Evolutionary conservation across 129 eudicot genomes (phyloP).

Genomic region (Chrysanthemum makinoi): DNA sequence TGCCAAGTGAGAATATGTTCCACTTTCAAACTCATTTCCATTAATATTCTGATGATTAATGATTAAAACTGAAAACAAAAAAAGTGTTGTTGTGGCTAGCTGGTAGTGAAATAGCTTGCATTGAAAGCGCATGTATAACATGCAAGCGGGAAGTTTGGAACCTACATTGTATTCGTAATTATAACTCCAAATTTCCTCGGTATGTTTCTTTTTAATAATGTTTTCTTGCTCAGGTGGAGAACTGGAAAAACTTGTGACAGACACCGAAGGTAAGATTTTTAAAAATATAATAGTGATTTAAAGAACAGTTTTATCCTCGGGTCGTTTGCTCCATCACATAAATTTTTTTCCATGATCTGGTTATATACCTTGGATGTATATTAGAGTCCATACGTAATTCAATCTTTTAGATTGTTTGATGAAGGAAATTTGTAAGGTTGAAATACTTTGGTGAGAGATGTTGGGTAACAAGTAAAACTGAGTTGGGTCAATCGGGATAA

Average conservation of each 20-base stretch:
- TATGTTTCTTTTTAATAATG: constrained; percentile 12
- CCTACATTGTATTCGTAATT: background rate
- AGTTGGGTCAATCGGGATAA: too few species aligned
- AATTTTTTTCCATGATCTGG: too few species aligned
- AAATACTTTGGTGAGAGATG: too few species aligned
- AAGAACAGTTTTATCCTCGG: background rate
- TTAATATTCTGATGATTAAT: background rate
- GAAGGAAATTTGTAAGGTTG: too few species aligned
- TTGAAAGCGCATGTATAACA: background rate
- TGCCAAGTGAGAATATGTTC: constrained; percentile 61
- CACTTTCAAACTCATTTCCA: background rate
- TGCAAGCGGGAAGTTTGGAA: background rate
- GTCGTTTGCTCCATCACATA: background rate
- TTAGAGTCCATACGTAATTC: too few species aligned
- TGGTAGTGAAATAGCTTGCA: constrained; percentile 4
- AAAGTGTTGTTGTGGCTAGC: background rate
- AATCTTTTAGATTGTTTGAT: too few species aligned
- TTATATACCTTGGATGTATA: too few species aligned
- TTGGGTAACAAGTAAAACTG: too few species aligned
- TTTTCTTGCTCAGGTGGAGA: constrained; percentile 68
- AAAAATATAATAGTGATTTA: constrained; percentile 3
- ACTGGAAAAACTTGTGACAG: constrained; percentile 75
- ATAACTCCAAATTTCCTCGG: too few species aligned
- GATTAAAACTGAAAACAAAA: background rate
- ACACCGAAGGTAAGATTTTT: constrained; percentile 73